Percentiles rank a stretch among this genome's conserved stretches.
phyloP scores from a whole-genome alignment of 768 basidiomycete species.

The Lentinula sp. region DNA sequence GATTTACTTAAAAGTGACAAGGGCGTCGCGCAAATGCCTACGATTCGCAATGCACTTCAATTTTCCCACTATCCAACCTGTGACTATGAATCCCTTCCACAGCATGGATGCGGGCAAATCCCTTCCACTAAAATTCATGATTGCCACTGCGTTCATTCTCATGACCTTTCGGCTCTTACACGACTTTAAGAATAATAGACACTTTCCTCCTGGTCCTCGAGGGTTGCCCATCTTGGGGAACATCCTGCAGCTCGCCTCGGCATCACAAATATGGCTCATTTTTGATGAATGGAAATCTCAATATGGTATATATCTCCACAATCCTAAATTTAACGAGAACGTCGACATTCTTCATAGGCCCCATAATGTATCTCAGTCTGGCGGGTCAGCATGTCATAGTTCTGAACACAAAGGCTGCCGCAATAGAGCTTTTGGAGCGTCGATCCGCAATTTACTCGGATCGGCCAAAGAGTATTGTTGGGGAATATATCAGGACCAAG shows the following conservation, averaged over 20 bases:
- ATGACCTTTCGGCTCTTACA: too few species aligned
- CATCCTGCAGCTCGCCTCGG: neutral
- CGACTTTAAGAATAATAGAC: neutral
- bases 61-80: too few species aligned
- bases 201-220: neutral
- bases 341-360: neutral
- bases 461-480: neutral
- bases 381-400: conserved; percentile 1
- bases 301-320: neutral
- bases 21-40: too few species aligned
- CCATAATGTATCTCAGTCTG: neutral
- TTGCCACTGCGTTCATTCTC: too few species aligned
- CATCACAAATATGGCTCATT: neutral
- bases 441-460: neutral
- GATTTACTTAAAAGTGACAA: too few species aligned
- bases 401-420: neutral
- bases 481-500: neutral
- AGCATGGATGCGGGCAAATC: too few species aligned
- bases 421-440: neutral
- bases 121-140: too few species aligned
- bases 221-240: neutral
- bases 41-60: too few species aligned
- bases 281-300: neutral
- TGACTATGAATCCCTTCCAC: too few species aligned
- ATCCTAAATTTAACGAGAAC: neutral